Evolutionary conservation across 2,329 filamentous ascomycete species (phyloP).

Genomic region (Penicillium frequentans): DNA sequence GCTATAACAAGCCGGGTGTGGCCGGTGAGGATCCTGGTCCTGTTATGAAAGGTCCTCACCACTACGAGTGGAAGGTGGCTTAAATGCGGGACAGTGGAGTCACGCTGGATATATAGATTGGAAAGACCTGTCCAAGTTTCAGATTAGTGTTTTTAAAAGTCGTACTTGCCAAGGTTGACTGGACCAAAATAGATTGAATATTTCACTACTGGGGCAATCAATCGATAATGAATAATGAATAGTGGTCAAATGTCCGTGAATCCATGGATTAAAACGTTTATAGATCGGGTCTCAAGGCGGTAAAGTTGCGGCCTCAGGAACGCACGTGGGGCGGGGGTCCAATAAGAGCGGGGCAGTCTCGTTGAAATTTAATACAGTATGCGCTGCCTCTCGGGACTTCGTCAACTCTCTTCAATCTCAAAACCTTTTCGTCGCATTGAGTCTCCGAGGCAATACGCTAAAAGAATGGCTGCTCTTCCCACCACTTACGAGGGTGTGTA

Average conservation of each 20-base stretch:
- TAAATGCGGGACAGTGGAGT: neutral
- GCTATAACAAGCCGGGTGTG: slow-evolving; percentile 56
- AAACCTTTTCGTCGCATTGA: slow-evolving; percentile 33
- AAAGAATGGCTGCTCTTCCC: slow-evolving; percentile 56
- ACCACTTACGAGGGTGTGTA: slow-evolving; percentile 59
- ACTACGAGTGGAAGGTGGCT: slow-evolving; percentile 58
- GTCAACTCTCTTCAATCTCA: slow-evolving; percentile 23
- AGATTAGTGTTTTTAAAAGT: neutral
- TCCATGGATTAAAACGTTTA: neutral
- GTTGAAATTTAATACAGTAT: slow-evolving; percentile 24
- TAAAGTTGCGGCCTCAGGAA: slow-evolving; percentile 21
- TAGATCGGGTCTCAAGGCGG: neutral
- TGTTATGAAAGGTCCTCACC: slow-evolving; percentile 58
- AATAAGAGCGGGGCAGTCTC: slow-evolving; percentile 21
- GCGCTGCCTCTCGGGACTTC: slow-evolving; percentile 16
- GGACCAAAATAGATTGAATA: neutral
- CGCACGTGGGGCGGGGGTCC: slow-evolving; percentile 26
- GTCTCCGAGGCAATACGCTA: slow-evolving; percentile 33
- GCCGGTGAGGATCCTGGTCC: slow-evolving; percentile 54
- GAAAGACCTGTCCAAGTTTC: neutral
- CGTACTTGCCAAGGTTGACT: neutral
- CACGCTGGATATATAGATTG: slow-evolving; percentile 2
- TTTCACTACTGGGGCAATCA: too few relatives aligned
- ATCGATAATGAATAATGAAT: too few relatives aligned
- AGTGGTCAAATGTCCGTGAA: neutral